phyloP scores from a whole-genome alignment of 1,284 basidiomycete genomes.

The Paramarasmius palmivorus region DNA sequence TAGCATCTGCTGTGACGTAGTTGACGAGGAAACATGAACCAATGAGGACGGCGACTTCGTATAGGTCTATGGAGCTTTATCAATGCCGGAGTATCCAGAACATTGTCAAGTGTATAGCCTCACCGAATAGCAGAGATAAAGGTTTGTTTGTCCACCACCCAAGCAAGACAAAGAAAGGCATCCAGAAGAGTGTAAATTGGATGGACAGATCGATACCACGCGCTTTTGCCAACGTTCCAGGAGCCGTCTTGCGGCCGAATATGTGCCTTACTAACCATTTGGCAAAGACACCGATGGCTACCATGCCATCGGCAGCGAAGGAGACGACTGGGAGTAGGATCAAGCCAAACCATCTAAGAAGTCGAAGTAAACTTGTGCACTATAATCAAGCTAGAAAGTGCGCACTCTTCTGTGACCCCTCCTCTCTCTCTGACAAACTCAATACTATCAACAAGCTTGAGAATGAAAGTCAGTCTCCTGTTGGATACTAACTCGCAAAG shows the following conservation, averaged over 20 bases:
- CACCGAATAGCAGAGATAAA: constrained; percentile 57
- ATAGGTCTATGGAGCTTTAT: constrained; percentile 36
- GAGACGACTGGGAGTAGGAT: constrained; percentile 69
- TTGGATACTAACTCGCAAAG: constrained; percentile 10
- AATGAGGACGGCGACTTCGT: constrained; percentile 60
- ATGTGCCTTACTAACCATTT: constrained; percentile 34
- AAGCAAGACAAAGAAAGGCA: constrained; percentile 59
- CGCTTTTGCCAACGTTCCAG: constrained; percentile 53
- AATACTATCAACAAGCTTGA: constrained; percentile 61
- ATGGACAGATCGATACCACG: constrained; percentile 67
- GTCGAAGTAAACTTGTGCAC: background rate
- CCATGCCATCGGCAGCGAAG: constrained; percentile 64
- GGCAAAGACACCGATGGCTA: constrained; percentile 55
- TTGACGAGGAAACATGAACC: constrained; percentile 70
- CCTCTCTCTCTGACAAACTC: constrained; percentile 47
- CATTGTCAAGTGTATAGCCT: too few species aligned
- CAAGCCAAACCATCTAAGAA: constrained; percentile 64
- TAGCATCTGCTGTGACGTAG: constrained; percentile 67
- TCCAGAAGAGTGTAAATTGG: constrained; percentile 69
- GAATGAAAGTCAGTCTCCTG: constrained; percentile 2
- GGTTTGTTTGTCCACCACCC: constrained; percentile 60
- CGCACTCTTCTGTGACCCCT: constrained; percentile 50
- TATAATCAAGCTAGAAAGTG: constrained; percentile 7
- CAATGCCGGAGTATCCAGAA: background rate
- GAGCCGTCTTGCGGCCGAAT: constrained; percentile 38